A percentile compares a stretch with the other conserved stretches of the same genome.
Evolutionary conservation across 345 rosid genomes (phyloP).

Genomic region (Aquilaria yunnanensis): DNA sequence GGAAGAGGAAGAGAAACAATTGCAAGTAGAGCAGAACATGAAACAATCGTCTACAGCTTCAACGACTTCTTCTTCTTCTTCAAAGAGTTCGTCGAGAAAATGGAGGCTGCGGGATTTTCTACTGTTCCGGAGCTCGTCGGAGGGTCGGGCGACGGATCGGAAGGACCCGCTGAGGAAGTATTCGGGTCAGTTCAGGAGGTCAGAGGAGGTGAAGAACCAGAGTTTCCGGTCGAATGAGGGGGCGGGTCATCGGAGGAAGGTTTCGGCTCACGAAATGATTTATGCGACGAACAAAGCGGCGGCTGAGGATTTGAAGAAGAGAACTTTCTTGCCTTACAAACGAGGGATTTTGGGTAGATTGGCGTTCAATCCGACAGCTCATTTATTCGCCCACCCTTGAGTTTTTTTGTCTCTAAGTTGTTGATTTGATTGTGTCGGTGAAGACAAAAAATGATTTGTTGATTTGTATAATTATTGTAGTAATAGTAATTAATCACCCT

Average conservation of each 20-base stretch:
- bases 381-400: slow-evolving; percentile 15
- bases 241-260: slow-evolving; percentile 25
- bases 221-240: slow-evolving; percentile 35
- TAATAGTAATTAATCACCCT: too few relatives aligned
- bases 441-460: not conserved
- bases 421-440: slow-evolving; percentile 3
- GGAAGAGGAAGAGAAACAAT: slow-evolving; percentile 54
- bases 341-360: slow-evolving; percentile 69
- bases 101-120: slow-evolving; percentile 79
- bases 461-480: not conserved
- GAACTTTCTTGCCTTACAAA: slow-evolving; percentile 84
- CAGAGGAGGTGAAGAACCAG: slow-evolving; percentile 46
- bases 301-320: slow-evolving; percentile 68
- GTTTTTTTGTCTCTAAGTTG: not conserved
- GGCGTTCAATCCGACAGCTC: slow-evolving; percentile 46
- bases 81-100: slow-evolving; percentile 55
- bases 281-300: slow-evolving; percentile 77
- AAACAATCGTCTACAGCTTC: slow-evolving; percentile 19
- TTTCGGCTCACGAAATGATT: slow-evolving; percentile 86
- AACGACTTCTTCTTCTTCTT: slow-evolving; percentile 13
- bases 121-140: slow-evolving; percentile 86
- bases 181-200: slow-evolving; percentile 39
- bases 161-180: slow-evolving; percentile 41
- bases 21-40: slow-evolving; percentile 12
- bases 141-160: slow-evolving; percentile 62